Conservation (phyloP, 768 basidiomycete species). For the Kwoniella bestiolae region DNA sequence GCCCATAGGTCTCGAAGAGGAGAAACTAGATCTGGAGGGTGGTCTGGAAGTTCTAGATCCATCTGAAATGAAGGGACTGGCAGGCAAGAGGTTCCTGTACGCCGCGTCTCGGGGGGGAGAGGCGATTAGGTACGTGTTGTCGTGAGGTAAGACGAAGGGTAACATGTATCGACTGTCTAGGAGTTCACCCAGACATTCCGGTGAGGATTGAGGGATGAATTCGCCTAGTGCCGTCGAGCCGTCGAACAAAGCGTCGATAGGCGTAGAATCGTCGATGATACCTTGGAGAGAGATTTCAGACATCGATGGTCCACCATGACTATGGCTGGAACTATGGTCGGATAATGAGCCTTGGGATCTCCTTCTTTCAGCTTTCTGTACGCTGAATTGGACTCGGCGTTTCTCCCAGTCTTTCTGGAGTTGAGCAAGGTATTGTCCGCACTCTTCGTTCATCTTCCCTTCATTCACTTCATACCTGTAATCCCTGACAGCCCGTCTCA, state of each 20-base stretch:
- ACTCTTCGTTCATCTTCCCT: slow-evolving; percentile 90
- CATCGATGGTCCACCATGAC: slow-evolving; percentile 20
- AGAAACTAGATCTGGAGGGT: slow-evolving; percentile 45
- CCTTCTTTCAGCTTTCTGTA: slow-evolving; percentile 64
- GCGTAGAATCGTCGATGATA: slow-evolving; percentile 45
- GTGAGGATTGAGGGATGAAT: slow-evolving; percentile 79
- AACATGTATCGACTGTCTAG: slow-evolving; percentile 93
- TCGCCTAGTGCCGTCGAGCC: slow-evolving; percentile 66
- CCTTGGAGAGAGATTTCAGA: slow-evolving; percentile 52
- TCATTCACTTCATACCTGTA: slow-evolving; percentile 88
- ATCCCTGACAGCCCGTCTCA: slow-evolving; percentile 90
- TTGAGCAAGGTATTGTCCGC: slow-evolving; percentile 88
- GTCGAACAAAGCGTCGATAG: slow-evolving; percentile 82
- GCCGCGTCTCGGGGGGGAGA: slow-evolving; percentile 46
- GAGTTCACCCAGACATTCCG: slow-evolving; percentile 84
- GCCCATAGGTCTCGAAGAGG: slow-evolving; percentile 47
- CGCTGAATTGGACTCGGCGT: slow-evolving; percentile 78
- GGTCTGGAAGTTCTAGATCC: slow-evolving; percentile 31
- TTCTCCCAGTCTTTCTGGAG: slow-evolving; percentile 98
- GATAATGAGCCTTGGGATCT: slow-evolving; percentile 44
- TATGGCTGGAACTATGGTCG: slow-evolving; percentile 61
- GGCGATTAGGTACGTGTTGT: slow-evolving; percentile 73
- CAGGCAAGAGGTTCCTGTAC: slow-evolving; percentile 31
- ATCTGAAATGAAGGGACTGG: slow-evolving; percentile 39
- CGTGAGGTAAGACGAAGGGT: slow-evolving; percentile 76